Percentiles rank a stretch among this genome's conserved stretches.
These are phyloP conservation scores for Hansenula lynferdii DNA, from an alignment of 1,139 yeast species.

Conservation along the genomic window DNA sequence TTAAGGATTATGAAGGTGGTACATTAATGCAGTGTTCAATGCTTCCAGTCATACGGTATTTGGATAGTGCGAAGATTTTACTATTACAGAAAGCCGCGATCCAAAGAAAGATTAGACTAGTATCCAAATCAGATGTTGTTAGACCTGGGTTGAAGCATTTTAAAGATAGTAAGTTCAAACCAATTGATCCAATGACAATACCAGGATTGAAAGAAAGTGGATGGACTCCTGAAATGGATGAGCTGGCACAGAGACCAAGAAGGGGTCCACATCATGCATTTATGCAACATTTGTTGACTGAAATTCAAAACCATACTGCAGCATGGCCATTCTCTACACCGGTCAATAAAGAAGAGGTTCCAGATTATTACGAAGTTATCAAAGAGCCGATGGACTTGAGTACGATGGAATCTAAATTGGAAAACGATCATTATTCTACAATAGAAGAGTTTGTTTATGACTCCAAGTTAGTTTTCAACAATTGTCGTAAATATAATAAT, in stretches of 20 bases:
- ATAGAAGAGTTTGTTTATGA: constrained; percentile 93
- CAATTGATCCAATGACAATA: constrained; percentile 67
- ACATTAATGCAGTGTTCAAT: constrained; percentile 96
- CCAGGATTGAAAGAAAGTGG: constrained; percentile 93
- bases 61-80: constrained; percentile 83
- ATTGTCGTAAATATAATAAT: constrained; percentile 85
- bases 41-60: constrained; percentile 82
- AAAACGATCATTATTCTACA: constrained; percentile 84
- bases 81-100: constrained; percentile 89
- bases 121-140: constrained; percentile 75
- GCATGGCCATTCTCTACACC: constrained; percentile 99
- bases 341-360: constrained; percentile 89
- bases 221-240: constrained; percentile 99
- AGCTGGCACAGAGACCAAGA: constrained; percentile 90
- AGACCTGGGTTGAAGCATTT: constrained; percentile 79
- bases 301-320: constrained; percentile 89
- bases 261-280: constrained; percentile 93
- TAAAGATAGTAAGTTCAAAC: constrained; percentile 45
- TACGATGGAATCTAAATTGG: constrained; percentile 92
- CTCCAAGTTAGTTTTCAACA: constrained; percentile 78
- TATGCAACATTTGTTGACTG: constrained; percentile 84
- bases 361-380: constrained; percentile 93
- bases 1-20: constrained; percentile 98
- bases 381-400: constrained; percentile 99
- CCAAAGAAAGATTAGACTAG: constrained; percentile 72